These are phyloP conservation scores for Hansenula lynferdii DNA, from an alignment of 1,139 yeast species.

Conservation along the genomic window DNA sequence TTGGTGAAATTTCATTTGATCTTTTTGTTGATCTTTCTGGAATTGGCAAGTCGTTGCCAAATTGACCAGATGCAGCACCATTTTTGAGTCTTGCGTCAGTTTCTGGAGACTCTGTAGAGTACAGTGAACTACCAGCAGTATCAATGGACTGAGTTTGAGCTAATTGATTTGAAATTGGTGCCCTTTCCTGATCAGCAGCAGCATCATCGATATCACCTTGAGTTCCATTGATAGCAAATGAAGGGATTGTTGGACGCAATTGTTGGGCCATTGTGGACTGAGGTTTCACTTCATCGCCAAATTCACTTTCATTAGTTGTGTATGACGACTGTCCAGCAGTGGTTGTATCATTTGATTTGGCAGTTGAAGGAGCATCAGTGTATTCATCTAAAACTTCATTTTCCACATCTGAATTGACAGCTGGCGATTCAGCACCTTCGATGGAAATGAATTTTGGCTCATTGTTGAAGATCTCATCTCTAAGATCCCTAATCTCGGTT, in stretches of 20 bases:
- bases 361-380: conserved; percentile 20
- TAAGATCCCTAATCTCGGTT: not conserved
- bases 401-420: not conserved
- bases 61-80: not conserved
- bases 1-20: conserved; percentile 30
- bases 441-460: not conserved
- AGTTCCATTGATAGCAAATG: conserved; percentile 1
- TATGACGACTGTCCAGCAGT: conserved; percentile 16
- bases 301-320: conserved; percentile 9
- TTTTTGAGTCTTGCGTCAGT: not conserved
- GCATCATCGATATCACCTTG: conserved; percentile 1
- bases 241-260: conserved; percentile 20
- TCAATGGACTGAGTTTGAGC: not conserved
- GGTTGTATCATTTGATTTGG: conserved; percentile 17
- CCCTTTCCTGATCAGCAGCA: no score
- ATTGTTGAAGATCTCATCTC: not conserved
- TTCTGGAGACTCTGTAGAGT: conserved; percentile 16
- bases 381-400: conserved; percentile 8
- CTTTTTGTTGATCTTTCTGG: conserved; percentile 18
- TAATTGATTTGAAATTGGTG: not conserved
- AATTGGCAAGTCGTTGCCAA: conserved; percentile 2
- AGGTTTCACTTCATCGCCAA: not conserved
- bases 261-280: conserved; percentile 21
- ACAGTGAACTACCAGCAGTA: conserved; percentile 13
- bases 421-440: not conserved